Evolutionary conservation across 257 asterid genomes (phyloP), one percentile per base, ranked within the genome.

Genomic region (Nicotiana attenuata): DNA sequence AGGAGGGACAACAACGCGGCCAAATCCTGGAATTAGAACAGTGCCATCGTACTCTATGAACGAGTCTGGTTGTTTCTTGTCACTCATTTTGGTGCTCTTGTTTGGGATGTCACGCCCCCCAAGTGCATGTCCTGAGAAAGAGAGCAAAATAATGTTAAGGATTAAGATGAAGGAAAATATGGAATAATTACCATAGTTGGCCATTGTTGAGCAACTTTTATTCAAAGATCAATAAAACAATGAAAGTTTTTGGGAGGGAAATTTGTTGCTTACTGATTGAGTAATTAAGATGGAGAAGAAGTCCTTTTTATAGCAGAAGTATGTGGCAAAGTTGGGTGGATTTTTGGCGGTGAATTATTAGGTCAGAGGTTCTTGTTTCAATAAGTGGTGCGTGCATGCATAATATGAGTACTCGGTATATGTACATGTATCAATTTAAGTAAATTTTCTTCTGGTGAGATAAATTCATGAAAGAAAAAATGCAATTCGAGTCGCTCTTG

Each of bases 11-110:
- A 88, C 77, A 57, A 59, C 89, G 0, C 96, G 92, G 1, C 98
- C 98, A 3, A 91, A 17, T 33, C 98, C 97, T 0, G 97, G 97
- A 73, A 92, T 66, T 5, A 90, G 86, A 64, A 92, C 91, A 2
- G 93, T 85, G 19, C 97, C 91, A 10, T 94, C 97, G 56, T 78
- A 80, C 14, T 65, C 65, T 2, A 56, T 69, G n/a, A 88, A 80
- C 82, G 83, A 82, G 59, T 92, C 73, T 0, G 91, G 94, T 3
- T 89, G 86, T 47, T 80, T 85, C 41, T 56, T 80, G 83, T 87
- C 80, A 29, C 28, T 20, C 20, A 20, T 11, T 59, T 80, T 28
- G 8, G 50, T 41, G 50, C 10, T 41, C 11, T 41, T 41, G 50
- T 41, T 41, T 0, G 93, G 90, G 75, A 90, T 79, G 65, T 88